phyloP scores from a whole-genome alignment of 2,329 filamentous ascomycete species.

The Cladosporium austrohemisphaericum region DNA sequence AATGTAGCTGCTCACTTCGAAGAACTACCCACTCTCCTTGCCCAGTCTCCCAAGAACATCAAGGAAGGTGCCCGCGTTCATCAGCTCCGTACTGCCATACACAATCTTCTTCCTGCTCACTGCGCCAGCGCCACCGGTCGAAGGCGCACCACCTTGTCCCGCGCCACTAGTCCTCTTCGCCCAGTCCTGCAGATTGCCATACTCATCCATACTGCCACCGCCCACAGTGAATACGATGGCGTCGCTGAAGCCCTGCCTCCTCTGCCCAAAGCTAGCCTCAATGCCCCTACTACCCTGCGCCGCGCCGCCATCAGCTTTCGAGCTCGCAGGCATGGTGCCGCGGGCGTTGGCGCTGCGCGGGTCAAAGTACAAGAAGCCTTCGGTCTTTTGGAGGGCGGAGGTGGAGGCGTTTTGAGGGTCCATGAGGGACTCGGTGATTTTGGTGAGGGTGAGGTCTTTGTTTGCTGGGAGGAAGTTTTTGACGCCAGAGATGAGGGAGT shows the following conservation, averaged over 20 bases:
- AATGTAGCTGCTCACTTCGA: no score
- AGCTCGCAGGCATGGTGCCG: conserved; percentile 82
- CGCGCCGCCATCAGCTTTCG: conserved; percentile 39
- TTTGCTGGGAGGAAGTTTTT: conserved; percentile 98
- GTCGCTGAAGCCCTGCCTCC: conserved; percentile 51
- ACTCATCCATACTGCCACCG: conserved; percentile 97
- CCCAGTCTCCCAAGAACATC: conserved; percentile 57
- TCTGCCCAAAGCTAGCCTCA: conserved; percentile 82
- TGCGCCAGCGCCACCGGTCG: conserved; percentile 47
- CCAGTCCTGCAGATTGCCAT: conserved; percentile 97
- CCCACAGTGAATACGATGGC: conserved; percentile 52
- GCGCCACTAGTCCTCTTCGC: conserved; percentile 65
- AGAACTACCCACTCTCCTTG: conserved; percentile 49
- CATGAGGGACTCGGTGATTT: conserved; percentile 98
- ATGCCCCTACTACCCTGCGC: conserved; percentile 52
- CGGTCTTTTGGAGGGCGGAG: conserved; percentile 91
- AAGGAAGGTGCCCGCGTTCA: conserved; percentile 61
- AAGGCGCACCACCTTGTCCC: background rate
- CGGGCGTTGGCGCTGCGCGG: conserved; percentile 88
- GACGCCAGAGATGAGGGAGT: conserved; percentile 89
- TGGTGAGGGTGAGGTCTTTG: conserved; percentile 92
- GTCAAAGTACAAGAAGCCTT: conserved; percentile 96
- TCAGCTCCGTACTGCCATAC: conserved; percentile 82
- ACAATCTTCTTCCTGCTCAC: conserved; percentile 75
- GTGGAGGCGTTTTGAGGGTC: conserved; percentile 86